These are phyloP conservation scores for Coemansia sp. DNA, from an alignment of 192 early-diverging fungal species.

Conservation along the genomic window DNA sequence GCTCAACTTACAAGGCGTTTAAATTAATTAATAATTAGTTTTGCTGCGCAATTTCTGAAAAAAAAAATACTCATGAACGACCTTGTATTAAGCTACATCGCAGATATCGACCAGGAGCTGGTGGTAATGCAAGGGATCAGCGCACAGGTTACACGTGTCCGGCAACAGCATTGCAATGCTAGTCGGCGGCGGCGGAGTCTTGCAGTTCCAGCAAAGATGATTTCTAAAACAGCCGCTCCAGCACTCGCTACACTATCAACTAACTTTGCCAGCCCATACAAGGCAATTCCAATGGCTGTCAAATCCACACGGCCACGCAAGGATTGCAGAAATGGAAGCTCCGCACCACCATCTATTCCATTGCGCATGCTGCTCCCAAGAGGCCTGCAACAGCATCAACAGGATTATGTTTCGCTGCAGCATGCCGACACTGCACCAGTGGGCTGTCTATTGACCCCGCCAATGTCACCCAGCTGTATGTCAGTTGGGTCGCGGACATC, in stretches of 20 bases:
- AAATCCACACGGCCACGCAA: slow-evolving; percentile 10
- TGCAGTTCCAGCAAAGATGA: neutral
- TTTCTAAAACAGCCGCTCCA: neutral
- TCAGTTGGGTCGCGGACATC: slow-evolving; percentile 1
- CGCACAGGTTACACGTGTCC: slow-evolving; percentile 33
- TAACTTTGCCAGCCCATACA: neutral
- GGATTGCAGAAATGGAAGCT: slow-evolving; percentile 18
- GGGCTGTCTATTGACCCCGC: slow-evolving; percentile 2
- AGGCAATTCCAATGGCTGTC: slow-evolving; percentile 2
- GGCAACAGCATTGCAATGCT: slow-evolving; percentile 15
- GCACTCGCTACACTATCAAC: neutral
- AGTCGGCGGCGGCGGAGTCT: slow-evolving; percentile 7
- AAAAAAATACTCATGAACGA: slow-evolving; percentile 8
- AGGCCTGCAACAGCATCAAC: neutral
- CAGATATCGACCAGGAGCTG: slow-evolving; percentile 39
- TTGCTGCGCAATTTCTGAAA: neutral
- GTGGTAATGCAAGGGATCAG: slow-evolving; percentile 42
- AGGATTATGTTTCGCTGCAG: neutral
- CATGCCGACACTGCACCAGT: neutral
- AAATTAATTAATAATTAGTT: neutral
- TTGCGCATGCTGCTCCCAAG: slow-evolving; percentile 31
- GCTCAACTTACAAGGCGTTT: neutral
- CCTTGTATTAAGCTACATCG: slow-evolving; percentile 23
- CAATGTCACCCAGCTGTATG: slow-evolving; percentile 5
- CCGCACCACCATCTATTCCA: slow-evolving; percentile 26